Conservation (phyloP, 2,329 filamentous ascomycete species). For the Aspergillus sp. region DNA sequence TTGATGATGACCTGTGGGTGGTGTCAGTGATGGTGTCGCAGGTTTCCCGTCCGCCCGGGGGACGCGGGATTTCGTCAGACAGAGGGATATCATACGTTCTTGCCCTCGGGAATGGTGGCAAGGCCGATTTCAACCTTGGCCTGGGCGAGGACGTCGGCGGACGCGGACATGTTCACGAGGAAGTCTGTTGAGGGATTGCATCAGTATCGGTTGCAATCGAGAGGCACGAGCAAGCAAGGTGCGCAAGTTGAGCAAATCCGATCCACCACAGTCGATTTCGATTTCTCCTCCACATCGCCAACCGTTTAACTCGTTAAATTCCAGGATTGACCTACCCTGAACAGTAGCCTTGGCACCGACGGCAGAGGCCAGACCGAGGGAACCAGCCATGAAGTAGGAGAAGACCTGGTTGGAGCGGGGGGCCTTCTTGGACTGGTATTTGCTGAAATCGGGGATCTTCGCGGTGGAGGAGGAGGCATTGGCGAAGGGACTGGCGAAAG, state of each 20-base stretch:
- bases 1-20: slow-evolving; percentile 85
- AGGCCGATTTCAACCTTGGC: slow-evolving; percentile 99
- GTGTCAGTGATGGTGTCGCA: slow-evolving; percentile 8
- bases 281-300: neutral
- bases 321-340: slow-evolving; percentile 67
- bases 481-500: slow-evolving; percentile 57
- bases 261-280: neutral
- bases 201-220: slow-evolving; percentile 17
- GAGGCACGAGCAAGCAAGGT: neutral
- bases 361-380: slow-evolving; percentile 86
- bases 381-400: slow-evolving; percentile 97
- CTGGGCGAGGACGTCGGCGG: slow-evolving; percentile 96
- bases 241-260: neutral
- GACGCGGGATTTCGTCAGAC: neutral
- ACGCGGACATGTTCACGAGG: slow-evolving; percentile 99
- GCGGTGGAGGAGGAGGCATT: slow-evolving; percentile 51
- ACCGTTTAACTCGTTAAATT: neutral
- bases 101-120: slow-evolving; percentile 89
- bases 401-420: slow-evolving; percentile 79
- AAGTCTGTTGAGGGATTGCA: slow-evolving; percentile 66
- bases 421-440: slow-evolving; percentile 72
- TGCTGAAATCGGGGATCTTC: slow-evolving; percentile 83
- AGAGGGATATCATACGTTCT: slow-evolving; percentile 71
- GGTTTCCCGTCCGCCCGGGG: neutral
- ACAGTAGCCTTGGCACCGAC: slow-evolving; percentile 97